Percentiles rank a stretch among this genome's conserved stretches.
These are phyloP conservation scores for Larix sibirica DNA, from an alignment of 83 land plant genomes.

Conservation along the genomic window DNA sequence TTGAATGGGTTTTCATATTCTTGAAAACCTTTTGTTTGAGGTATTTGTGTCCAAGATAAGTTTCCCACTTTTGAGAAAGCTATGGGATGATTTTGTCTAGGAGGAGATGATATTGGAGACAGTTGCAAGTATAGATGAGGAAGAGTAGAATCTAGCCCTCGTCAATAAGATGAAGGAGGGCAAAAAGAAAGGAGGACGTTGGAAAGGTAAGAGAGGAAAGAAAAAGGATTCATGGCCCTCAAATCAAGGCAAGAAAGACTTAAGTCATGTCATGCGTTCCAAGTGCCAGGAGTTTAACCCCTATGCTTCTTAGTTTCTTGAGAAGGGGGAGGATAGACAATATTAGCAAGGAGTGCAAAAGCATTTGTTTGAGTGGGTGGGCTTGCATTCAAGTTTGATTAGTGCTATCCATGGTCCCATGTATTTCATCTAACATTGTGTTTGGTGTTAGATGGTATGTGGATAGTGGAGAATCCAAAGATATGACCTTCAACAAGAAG, in stretches of 20 bases:
- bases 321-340: no score
- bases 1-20: neutral
- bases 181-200: neutral
- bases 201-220: neutral
- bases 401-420: neutral
- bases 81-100: neutral
- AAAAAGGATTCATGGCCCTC: neutral
- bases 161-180: no score
- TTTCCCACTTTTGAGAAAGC: neutral
- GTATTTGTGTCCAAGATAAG: neutral
- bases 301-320: no score
- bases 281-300: no score
- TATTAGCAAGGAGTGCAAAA: neutral
- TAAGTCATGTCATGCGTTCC: no score
- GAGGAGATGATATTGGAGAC: neutral
- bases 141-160: neutral
- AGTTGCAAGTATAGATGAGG: neutral
- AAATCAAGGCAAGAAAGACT: no score
- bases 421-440: neutral
- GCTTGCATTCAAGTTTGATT: neutral
- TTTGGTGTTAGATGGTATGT: neutral
- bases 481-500: neutral
- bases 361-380: neutral
- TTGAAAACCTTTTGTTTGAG: neutral
- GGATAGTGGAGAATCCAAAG: neutral